Base-by-base conservation (phyloP, 257 asterid species). In the Lavandula angustifolia region DNA sequence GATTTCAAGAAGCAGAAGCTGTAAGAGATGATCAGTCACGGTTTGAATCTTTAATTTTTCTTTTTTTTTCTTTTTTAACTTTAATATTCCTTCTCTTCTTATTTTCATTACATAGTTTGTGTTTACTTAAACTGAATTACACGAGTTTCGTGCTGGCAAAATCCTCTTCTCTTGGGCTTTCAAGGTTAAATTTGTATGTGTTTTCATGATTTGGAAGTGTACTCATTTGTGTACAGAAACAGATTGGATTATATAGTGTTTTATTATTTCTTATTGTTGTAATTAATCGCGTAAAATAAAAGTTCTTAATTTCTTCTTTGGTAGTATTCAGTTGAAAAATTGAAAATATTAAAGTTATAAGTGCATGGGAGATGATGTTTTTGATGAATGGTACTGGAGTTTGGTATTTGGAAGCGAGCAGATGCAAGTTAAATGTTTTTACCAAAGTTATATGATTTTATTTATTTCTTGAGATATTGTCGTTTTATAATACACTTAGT, bases 1-100 rank as follows among this genome's bases (percentile, higher is more conserved):
- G 76, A 75, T 89, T 12, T 43, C 87, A n/a, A 83, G 94, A 62
- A 85, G 90, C 75, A 77, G 83, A 67, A 87, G 97, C 60, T 87
- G 84, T 74, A 87, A 81, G 86, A 78, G 89, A 73, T 89, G 81
- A 88, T 75, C 54, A 9, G n/a, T 50, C 32, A 56, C 60, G 62
- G 66, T 64, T 7, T 62, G 11, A 41, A 29, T 46, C 55, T 4
- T 2, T 22, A 22, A 22, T 22, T 40, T 17, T 12, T 31, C 12
- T 10, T 27, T 27, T 49, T 52, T 8, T 1, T 17, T 51, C 5
- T 4, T 40, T 22, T 3, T 13, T 9, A 42, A 18, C 14, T 62
- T 56, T 9, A 40, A 40, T 40, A 9, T 17, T 37, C 5, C 4
- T 11, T 42, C 22, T 57, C 8, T 9, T 40, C 9, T 43, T 9